Evolutionary conservation across 768 basidiomycete species (phyloP), one percentile per base, ranked within the genome.

Genomic region (Podaxis sp.): DNA sequence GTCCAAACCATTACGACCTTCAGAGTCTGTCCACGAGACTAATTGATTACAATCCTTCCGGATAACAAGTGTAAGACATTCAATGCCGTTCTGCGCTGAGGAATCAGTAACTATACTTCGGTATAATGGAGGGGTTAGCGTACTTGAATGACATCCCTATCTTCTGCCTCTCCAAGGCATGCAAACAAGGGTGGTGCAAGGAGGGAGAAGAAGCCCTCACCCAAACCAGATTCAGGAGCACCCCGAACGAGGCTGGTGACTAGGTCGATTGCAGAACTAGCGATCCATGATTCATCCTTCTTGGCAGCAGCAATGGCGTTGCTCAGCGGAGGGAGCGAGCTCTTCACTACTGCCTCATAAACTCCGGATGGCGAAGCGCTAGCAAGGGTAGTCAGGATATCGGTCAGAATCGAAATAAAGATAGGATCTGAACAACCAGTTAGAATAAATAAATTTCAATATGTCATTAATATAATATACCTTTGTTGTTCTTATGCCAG

Each of bases 401-500:
- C 94, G 46, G 88, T 86, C 53, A 96, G 81, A 54, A 95, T 87
- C 1, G 93, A 93, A 22, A 92, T 81, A 70, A 96, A 87, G 59
- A 98, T 87, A 0, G 95, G 96, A 76, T 99, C 97, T 78, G 63
- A 40, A 33, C 40, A 61, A 52, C 30, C 30, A 26, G 17, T 61
- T 17, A 49, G 55, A 65, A 48, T 38, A 17, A 15, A 54, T 15
- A 0, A 22, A 24, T 7, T 49, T 22, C 12, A 49, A 30, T 3
- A 44, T 3, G 22, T 9, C 33, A 33, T 33, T 9, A 17, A 24
- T 51, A 15, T 6, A 19, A 40, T 40, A 30, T 39, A 92, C 95
- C 96, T 80, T 89, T 92, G 69, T 86, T 91, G 66, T 93, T 95
- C 71, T 88, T 89, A 49, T 84, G 80, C 95, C 95, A 98, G 22